Percentiles rank a stretch among this genome's conserved stretches.
Evolutionary conservation across 805 yeast genomes (phyloP).

Genomic region (Lipomyces yamanashiensis): DNA sequence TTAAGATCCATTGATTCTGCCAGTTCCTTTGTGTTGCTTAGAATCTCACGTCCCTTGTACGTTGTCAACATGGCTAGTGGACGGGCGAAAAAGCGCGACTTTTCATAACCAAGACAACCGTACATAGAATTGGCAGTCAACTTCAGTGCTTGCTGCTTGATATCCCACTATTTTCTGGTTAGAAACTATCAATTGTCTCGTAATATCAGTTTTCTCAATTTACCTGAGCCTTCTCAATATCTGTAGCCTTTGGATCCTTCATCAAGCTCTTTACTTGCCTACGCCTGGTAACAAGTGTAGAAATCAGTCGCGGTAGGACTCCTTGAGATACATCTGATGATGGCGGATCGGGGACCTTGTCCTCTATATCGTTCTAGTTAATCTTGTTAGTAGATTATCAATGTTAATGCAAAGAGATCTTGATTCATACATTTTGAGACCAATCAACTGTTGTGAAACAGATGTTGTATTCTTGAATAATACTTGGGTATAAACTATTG

Average conservation of each 20-base stretch:
- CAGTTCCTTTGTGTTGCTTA: constrained; percentile 87
- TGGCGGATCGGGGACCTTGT: constrained; percentile 73
- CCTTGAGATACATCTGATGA: constrained; percentile 64
- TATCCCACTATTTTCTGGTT: constrained; percentile 68
- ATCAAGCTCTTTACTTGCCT: constrained; percentile 86
- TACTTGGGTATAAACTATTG: constrained; percentile 95
- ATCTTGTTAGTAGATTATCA: neutral
- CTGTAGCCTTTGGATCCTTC: constrained; percentile 70
- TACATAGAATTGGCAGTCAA: constrained; percentile 99
- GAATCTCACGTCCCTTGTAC: constrained; percentile 91
- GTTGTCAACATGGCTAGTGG: constrained; percentile 96
- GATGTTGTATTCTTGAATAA: constrained; percentile 94
- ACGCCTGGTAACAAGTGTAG: constrained; percentile 86
- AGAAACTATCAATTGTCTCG: neutral
- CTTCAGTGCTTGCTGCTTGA: constrained; percentile 93
- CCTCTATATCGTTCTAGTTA: constrained; percentile 49
- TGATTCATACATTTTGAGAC: constrained; percentile 43
- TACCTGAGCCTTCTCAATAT: constrained; percentile 53
- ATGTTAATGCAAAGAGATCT: neutral
- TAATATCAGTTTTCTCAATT: no score
- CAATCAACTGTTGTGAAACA: constrained; percentile 95
- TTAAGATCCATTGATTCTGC: constrained; percentile 83
- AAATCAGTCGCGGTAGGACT: constrained; percentile 81
- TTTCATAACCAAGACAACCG: constrained; percentile 93
- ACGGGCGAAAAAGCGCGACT: constrained; percentile 92